Evolutionary conservation across 192 early-diverging fungal species (phyloP), one percentile per base, ranked within the genome.

Genomic region (Blastocladiella britannica): DNA sequence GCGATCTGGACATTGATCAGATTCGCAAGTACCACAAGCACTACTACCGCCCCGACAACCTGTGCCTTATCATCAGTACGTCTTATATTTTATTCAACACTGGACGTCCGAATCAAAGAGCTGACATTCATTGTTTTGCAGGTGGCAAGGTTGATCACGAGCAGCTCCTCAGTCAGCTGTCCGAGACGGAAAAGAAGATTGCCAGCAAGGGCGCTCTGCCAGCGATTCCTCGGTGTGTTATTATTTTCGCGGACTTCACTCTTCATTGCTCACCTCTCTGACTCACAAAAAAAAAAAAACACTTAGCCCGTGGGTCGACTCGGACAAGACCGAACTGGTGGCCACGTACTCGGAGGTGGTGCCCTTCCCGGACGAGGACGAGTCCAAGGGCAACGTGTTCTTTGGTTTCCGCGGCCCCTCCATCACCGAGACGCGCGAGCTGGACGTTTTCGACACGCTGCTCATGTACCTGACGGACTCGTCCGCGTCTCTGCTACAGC

Each of bases 11-110:
- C 53, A 76, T 77, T 43, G 74, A 79, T 6, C 72, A 76, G 62
- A 76, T 64, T 64, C 61, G 65, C 22, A 51, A 60, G 23, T 74
- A 80, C 56, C 78, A 80, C 54, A 55, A 63, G 31, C 67, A 69
- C 9, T 80, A 77, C 68, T 80, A 80, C 54, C 74, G 73, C 53
- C 72, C 78, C 18, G 78, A 80, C 56, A 80, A 76, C 37, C 64
- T 80, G 25, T 80, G 78, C 52, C 57, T 80, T 24, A 69, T 80
- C 26, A 63, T 80, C 29, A 77, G 73, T n/a, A n/a, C n/a, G n/a
- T n/a, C n/a, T n/a, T n/a, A n/a, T n/a, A n/a, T n/a, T n/a, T n/a
- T n/a, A n/a, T n/a, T n/a, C n/a, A n/a, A n/a, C n/a, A n/a, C n/a
- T n/a, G n/a, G n/a, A n/a, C n/a, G n/a, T n/a, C n/a, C n/a, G n/a